Evolutionary conservation across 2,329 filamentous ascomycete genomes (phyloP).

Genomic region (Elsinoe fawcettii): DNA sequence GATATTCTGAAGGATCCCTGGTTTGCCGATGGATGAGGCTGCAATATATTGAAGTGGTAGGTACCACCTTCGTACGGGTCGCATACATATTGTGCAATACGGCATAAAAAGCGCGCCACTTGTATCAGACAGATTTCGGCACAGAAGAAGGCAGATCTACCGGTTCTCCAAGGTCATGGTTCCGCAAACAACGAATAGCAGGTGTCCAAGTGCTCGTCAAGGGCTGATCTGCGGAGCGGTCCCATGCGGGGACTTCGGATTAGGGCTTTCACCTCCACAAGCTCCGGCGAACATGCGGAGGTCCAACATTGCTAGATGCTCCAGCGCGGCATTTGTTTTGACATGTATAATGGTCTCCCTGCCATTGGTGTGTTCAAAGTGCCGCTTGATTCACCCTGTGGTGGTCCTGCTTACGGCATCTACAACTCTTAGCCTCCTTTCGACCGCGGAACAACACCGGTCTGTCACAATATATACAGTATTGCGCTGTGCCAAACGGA

Average conservation of each 20-base stretch:
- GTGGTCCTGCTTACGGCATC: too few relatives aligned
- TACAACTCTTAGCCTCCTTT: too few relatives aligned
- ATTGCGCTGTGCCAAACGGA: too few relatives aligned
- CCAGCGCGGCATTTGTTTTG: neutral
- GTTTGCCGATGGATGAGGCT: slow-evolving; percentile 2
- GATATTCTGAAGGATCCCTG: slow-evolving; percentile 6
- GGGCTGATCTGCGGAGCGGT: neutral
- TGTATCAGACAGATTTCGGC: too few relatives aligned
- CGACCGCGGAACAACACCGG: too few relatives aligned
- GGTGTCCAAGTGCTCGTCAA: neutral
- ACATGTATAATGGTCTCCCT: neutral
- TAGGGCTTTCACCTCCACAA: neutral
- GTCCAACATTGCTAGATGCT: neutral
- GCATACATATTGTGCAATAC: neutral
- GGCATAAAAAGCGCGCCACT: too few relatives aligned
- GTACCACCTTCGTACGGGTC: too few relatives aligned
- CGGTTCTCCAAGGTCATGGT: neutral
- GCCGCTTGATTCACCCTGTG: neutral
- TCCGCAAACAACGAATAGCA: neutral
- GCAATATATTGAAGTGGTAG: too few relatives aligned
- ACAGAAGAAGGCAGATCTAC: neutral
- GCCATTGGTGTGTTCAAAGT: neutral
- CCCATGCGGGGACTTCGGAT: neutral
- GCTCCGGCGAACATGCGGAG: neutral
- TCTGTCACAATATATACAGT: too few relatives aligned